Evolutionary conservation across 345 rosid species (phyloP).

Genomic region (Raphanus raphanistrum): DNA sequence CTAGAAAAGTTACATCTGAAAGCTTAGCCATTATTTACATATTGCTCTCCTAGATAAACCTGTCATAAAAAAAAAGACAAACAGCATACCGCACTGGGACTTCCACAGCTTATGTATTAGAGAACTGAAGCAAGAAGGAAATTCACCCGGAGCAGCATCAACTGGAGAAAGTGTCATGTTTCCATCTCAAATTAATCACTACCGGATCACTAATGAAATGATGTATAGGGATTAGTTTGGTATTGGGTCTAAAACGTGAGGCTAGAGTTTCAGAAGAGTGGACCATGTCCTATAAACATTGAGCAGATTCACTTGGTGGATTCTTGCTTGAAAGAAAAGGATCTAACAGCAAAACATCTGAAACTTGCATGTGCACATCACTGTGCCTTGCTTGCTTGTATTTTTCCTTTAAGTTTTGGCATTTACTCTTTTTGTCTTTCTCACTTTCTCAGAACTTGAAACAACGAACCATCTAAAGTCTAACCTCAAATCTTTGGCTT

Average conservation of each 20-base stretch:
- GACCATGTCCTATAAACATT: constrained; percentile 24
- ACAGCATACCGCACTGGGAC: constrained; percentile 1
- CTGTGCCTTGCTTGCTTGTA: constrained; percentile 16
- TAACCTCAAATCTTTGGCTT: constrained; percentile 5
- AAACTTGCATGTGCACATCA: constrained; percentile 38
- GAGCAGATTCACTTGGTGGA: constrained; percentile 26
- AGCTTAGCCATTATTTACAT: constrained; percentile 79
- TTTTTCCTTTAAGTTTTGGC: constrained; percentile 23
- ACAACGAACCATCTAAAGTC: not conserved
- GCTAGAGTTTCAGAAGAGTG: constrained; percentile 23
- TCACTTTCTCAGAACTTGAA: constrained; percentile 7
- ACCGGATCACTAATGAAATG: not conserved
- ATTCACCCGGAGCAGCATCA: constrained; percentile 88
- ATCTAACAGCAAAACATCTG: constrained; percentile 30
- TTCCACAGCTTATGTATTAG: not conserved
- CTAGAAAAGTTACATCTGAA: constrained; percentile 94
- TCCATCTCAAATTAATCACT: no score
- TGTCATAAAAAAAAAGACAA: constrained; percentile 32
- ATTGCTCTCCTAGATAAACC: constrained; percentile 96
- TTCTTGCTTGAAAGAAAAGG: constrained; percentile 15
- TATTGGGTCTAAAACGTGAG: not conserved
- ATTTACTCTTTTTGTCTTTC: constrained; percentile 22
- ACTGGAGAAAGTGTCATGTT: constrained; percentile 59
- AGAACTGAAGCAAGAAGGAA: constrained; percentile 27
- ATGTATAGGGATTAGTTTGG: not conserved